Conservation (phyloP, 495 filamentous ascomycete genomes). For the Paragyromitra xinjiangensis region DNA sequence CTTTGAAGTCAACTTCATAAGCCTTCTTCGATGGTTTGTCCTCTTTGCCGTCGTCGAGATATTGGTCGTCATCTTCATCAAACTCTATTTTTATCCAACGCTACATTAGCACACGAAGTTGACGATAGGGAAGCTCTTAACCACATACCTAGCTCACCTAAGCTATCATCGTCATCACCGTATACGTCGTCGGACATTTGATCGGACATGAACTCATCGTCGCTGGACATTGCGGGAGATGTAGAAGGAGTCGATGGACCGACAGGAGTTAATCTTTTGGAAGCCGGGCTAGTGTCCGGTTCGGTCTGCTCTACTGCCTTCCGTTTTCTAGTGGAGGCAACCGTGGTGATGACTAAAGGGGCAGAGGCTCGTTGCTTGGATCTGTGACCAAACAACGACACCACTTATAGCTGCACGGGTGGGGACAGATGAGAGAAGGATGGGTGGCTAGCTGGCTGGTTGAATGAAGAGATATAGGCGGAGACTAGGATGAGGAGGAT, state of each 20-base stretch:
- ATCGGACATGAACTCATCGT: conserved; percentile 93
- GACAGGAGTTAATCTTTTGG: conserved; percentile 62
- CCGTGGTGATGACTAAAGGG: conserved; percentile 66
- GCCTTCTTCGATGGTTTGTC: conserved; percentile 76
- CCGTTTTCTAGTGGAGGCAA: conserved; percentile 80
- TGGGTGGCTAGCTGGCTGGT: not conserved
- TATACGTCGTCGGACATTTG: conserved; percentile 76
- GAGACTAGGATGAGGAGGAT: conserved; percentile 13
- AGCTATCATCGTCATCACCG: conserved; percentile 78
- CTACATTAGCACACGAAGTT: conserved; percentile 50
- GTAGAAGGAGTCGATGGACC: conserved; percentile 69
- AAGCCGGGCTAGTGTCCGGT: conserved; percentile 61
- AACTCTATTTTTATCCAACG: conserved; percentile 39
- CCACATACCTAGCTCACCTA: conserved; percentile 76
- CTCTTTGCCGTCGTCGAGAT: conserved; percentile 79
- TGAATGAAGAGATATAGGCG: conserved; percentile 13
- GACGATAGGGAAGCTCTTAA: conserved; percentile 10
- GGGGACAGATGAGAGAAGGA: conserved; percentile 13
- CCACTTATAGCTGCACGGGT: conserved; percentile 51
- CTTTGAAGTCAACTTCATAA: conserved; percentile 85
- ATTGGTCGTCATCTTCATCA: conserved; percentile 73
- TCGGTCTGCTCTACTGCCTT: conserved; percentile 83
- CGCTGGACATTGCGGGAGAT: conserved; percentile 85
- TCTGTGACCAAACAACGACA: conserved; percentile 58
- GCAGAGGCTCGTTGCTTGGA: conserved; percentile 59